Percentiles rank a stretch among this genome's conserved stretches.
Evolutionary conservation across 495 filamentous ascomycete species (phyloP).

Genomic region (Lasiosphaeria miniovina): DNA sequence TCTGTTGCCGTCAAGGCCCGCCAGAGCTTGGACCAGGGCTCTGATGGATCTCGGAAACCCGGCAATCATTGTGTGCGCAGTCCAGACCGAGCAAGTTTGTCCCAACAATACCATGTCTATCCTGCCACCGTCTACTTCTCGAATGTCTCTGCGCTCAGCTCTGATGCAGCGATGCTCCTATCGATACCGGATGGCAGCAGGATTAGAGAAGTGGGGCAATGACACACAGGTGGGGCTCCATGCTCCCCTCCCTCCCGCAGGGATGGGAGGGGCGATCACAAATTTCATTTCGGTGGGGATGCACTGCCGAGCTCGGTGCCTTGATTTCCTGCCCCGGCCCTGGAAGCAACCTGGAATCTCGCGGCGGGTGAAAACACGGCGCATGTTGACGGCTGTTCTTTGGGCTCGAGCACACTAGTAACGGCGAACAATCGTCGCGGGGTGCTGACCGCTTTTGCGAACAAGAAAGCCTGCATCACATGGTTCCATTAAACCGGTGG

Average conservation of each 20-base stretch:
- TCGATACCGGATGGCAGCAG: too few species aligned
- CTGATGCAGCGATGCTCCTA: too few species aligned
- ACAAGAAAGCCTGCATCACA: neutral
- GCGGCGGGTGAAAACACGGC: conserved; percentile 7
- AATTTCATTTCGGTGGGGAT: neutral
- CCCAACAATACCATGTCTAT: too few species aligned
- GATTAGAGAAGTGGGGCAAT: neutral
- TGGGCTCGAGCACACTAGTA: neutral
- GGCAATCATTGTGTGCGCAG: too few species aligned
- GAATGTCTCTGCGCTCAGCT: too few species aligned
- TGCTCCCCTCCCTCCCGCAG: neutral
- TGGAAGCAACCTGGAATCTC: conserved; percentile 1
- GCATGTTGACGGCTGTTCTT: too few species aligned
- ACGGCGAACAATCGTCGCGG: neutral
- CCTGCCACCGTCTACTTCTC: too few species aligned
- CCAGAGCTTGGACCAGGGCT: too few species aligned
- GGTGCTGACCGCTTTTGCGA: neutral
- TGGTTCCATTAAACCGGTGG: neutral
- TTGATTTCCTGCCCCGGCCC: neutral
- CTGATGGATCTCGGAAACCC: too few species aligned
- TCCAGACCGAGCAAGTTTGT: too few species aligned
- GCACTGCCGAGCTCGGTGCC: conserved; percentile 2
- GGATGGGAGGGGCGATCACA: neutral
- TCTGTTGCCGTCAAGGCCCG: too few species aligned
- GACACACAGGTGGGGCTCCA: neutral